A percentile compares a stretch with the other conserved stretches of the same genome.
These are phyloP conservation scores for Phytophthora multivora DNA, from an alignment of 352 stramenopile genomes.

Conservation along the genomic window DNA sequence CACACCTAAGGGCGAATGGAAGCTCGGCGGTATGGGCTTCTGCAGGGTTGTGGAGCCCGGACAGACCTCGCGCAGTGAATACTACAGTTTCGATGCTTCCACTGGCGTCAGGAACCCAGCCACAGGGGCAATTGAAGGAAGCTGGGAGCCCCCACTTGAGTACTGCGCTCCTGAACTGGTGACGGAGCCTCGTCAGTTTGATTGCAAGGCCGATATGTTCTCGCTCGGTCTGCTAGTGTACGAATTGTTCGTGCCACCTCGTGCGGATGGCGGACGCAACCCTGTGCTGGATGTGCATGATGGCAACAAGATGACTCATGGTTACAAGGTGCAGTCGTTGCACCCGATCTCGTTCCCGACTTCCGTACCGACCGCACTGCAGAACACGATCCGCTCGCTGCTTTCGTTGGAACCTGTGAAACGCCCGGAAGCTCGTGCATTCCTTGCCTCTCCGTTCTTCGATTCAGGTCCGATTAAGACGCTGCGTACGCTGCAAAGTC, in stretches of 20 bases:
- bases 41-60: conserved; percentile 83
- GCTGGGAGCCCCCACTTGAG: conserved; percentile 83
- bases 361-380: conserved; percentile 75
- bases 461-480: conserved; percentile 88
- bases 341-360: conserved; percentile 84
- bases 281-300: conserved; percentile 84
- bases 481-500: conserved; percentile 73
- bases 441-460: conserved; percentile 86
- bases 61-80: conserved; percentile 83
- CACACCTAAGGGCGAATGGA: conserved; percentile 91
- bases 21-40: conserved; percentile 91
- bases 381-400: conserved; percentile 86
- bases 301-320: conserved; percentile 89
- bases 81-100: conserved; percentile 69
- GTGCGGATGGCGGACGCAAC: conserved; percentile 79
- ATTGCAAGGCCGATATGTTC: conserved; percentile 85
- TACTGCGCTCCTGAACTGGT: conserved; percentile 88
- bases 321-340: conserved; percentile 90
- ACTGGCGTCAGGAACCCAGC: conserved; percentile 57
- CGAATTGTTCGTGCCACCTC: conserved; percentile 83
- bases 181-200: conserved; percentile 83
- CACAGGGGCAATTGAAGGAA: conserved; percentile 62
- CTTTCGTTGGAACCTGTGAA: conserved; percentile 66
- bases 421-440: conserved; percentile 71
- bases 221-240: conserved; percentile 84